phyloP scores from a whole-genome alignment of 2,329 filamentous ascomycete species.

The Allantophomopsis lycopodina region DNA sequence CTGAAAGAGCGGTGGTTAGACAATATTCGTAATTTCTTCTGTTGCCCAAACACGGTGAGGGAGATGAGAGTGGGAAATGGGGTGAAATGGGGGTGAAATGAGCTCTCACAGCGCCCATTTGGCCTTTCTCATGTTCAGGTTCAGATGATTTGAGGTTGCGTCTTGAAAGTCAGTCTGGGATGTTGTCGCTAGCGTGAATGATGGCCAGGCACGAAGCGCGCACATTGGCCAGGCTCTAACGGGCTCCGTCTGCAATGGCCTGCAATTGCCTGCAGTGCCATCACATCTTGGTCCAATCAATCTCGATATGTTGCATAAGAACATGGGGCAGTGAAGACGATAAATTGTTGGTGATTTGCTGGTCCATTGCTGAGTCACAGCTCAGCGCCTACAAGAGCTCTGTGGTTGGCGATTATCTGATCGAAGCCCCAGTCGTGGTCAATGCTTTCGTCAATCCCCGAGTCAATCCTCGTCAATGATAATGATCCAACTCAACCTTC shows the following conservation, averaged over 20 bases:
- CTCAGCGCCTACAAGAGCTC: conserved; percentile 13
- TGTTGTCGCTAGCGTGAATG: background rate
- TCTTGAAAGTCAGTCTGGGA: background rate
- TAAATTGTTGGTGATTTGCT: background rate
- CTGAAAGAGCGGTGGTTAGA: too few species aligned
- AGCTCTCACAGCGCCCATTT: too few species aligned
- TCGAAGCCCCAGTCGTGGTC: background rate
- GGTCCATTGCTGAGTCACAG: conserved; percentile 3
- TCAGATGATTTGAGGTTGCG: background rate
- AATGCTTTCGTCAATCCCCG: conserved; percentile 2
- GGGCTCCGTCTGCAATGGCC: background rate
- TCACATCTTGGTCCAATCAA: background rate
- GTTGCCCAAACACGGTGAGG: too few species aligned
- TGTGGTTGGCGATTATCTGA: conserved; percentile 8
- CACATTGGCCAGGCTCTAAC: background rate
- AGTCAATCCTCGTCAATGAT: background rate
- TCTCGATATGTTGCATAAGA: background rate
- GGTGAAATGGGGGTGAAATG: too few species aligned
- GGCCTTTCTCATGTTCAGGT: background rate
- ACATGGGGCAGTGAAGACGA: background rate
- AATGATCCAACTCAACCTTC: background rate
- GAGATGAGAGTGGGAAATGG: too few species aligned
- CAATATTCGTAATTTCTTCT: too few species aligned
- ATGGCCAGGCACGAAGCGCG: background rate
- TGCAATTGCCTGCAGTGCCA: background rate